Conservation (phyloP, 768 basidiomycete genomes). For the Mycena filopes region DNA sequence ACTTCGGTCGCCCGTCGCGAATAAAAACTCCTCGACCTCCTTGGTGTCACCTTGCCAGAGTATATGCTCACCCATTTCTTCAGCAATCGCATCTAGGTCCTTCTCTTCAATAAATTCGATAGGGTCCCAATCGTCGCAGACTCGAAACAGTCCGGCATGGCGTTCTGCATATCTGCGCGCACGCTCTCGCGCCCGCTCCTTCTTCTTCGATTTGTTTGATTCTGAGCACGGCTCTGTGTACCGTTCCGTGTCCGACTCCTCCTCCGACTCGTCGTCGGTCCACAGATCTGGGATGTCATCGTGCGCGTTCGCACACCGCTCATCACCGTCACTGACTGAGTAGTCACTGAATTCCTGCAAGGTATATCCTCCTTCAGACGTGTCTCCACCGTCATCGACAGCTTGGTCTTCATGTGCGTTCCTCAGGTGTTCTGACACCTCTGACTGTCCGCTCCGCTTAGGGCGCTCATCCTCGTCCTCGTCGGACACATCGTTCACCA, state of each 20-base stretch:
- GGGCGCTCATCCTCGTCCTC: background rate
- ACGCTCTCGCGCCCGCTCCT: no score
- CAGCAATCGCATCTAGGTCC: background rate
- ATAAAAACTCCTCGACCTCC: background rate
- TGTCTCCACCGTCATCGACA: background rate
- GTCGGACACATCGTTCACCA: background rate
- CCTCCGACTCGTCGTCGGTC: no score
- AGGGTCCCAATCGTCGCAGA: background rate
- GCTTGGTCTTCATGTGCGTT: background rate
- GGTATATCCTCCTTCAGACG: constrained; percentile 1
- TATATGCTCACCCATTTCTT: background rate
- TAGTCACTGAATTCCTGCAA: constrained; percentile 2
- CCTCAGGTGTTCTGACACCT: background rate
- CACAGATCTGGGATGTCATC: background rate
- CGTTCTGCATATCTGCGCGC: no score
- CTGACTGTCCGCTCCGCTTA: background rate
- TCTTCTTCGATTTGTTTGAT: constrained; percentile 32
- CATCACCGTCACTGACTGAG: background rate
- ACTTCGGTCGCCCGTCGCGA: background rate
- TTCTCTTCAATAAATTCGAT: background rate
- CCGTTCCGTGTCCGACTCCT: background rate
- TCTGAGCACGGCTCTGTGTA: no score
- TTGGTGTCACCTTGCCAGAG: background rate
- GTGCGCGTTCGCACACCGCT: background rate
- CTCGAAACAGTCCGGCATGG: background rate